Conservation (phyloP, 176 grass and related monocot genomes). For the Puya raimondii region DNA sequence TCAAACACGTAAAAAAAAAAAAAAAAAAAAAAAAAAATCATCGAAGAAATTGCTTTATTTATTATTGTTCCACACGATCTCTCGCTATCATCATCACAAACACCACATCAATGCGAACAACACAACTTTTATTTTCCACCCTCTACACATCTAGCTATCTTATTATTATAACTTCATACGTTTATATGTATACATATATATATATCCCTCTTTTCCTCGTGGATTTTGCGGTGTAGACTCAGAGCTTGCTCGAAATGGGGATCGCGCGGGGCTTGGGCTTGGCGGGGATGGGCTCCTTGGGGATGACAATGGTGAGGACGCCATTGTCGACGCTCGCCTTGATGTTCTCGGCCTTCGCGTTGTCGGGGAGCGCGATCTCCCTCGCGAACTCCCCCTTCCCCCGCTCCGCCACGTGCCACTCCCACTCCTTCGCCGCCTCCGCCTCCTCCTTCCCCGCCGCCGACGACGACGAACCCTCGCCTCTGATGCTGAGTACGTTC, state of each 20-base stretch:
- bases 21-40: too few species aligned
- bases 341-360: conserved; percentile 51
- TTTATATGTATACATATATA: too few species aligned
- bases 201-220: too few species aligned
- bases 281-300: conserved; percentile 45
- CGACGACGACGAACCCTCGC: background rate
- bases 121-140: too few species aligned
- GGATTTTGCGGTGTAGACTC: background rate
- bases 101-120: too few species aligned
- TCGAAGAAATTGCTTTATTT: too few species aligned
- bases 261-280: conserved; percentile 54
- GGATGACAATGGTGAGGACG: conserved; percentile 62
- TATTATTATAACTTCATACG: too few species aligned
- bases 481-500: conserved; percentile 56
- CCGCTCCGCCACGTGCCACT: conserved; percentile 79
- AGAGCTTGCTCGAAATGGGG: conserved; percentile 75
- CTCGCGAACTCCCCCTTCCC: conserved; percentile 50
- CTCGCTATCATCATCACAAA: too few species aligned
- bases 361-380: conserved; percentile 53
- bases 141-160: too few species aligned
- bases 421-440: conserved; percentile 17
- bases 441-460: conserved; percentile 2
- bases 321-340: conserved; percentile 60
- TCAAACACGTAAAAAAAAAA: too few species aligned
- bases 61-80: too few species aligned